A percentile compares a stretch with the other conserved stretches of the same genome.
phyloP scores from a whole-genome alignment of 495 filamentous ascomycete species.

The Aspergillus indologenus region DNA sequence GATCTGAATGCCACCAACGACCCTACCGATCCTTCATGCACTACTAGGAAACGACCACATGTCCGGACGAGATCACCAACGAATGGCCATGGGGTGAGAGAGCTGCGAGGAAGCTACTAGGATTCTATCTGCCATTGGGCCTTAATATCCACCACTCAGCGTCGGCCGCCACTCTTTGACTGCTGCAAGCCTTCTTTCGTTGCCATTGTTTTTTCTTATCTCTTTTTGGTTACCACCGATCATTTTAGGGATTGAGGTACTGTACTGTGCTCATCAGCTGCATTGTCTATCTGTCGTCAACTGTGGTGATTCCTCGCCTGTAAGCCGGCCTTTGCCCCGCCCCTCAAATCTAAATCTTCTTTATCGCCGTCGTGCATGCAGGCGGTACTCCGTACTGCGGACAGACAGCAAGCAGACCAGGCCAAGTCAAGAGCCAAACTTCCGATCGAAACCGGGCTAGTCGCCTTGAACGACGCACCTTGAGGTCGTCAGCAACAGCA shows the following conservation, averaged over 20 bases:
- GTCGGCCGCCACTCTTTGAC: not conserved
- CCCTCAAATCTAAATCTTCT: not conserved
- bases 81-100: conserved; percentile 14
- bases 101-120: conserved; percentile 13
- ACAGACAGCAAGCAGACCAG: not conserved
- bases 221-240: not conserved
- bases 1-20: conserved; percentile 19
- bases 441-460: not conserved
- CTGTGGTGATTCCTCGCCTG: too few relatives aligned
- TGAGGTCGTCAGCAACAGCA: not conserved
- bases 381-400: conserved; percentile 8
- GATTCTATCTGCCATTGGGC: conserved; percentile 13
- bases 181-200: not conserved
- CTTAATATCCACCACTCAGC: conserved; percentile 4
- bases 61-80: conserved; percentile 18
- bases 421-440: not conserved
- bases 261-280: too few relatives aligned
- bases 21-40: conserved; percentile 19
- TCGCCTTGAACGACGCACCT: not conserved
- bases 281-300: too few relatives aligned
- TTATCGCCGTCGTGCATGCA: conserved; percentile 18
- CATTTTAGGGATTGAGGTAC: not conserved
- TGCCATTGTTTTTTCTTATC: not conserved
- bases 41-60: conserved; percentile 28
- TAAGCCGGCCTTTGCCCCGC: not conserved